Evolutionary conservation across 2,329 filamentous ascomycete species (phyloP), one percentile per base, ranked within the genome.

Genomic region (Ophiosphaerella korrae): DNA sequence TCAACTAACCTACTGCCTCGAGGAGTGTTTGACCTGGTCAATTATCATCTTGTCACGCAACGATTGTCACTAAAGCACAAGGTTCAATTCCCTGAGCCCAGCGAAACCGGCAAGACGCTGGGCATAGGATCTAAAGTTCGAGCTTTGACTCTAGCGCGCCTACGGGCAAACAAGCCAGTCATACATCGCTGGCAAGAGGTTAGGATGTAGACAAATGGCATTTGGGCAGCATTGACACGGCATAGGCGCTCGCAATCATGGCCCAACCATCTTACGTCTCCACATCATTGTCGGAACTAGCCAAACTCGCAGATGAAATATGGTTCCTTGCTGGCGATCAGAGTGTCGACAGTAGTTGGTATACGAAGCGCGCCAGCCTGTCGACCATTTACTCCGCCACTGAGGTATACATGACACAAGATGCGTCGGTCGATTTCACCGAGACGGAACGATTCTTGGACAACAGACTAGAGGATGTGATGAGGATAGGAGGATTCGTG

Each of bases 341-440:
- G 18, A 83, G 87, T 18, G 89, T 97, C 53, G 92, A 97, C 73
- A 83, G 85, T 3, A 87, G 86, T 4, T 99, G 94, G 94, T 99
- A 99, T 64, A 86, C 86, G 2, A 88, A 88, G 70, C 80, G 87
- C 3, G 80, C 84, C 7, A 82, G 80, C 0, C 72, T 90, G 21
- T 80, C 84, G 0, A 80, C 81, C 2, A 80, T 89, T n/a, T 90
- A 89, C 68, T 90, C 90, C 1, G 74, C 75, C 5, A 73, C 88
- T 48, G 94, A 99, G 75, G 79, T 97, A 5, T 96, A 92, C 76
- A 97, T 97, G 92, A 97, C 92, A 18, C 92, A 88, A 52, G 94
- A 97, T 74, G 81, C 79, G 53, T 92, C 88, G 3, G 77, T 82
- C 0, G 84, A 84, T n/a, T 94, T 89, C 64, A 72, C 68, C 8